Base-by-base conservation (phyloP, 768 basidiomycete genomes). In the Fibroporia radiculosa region DNA sequence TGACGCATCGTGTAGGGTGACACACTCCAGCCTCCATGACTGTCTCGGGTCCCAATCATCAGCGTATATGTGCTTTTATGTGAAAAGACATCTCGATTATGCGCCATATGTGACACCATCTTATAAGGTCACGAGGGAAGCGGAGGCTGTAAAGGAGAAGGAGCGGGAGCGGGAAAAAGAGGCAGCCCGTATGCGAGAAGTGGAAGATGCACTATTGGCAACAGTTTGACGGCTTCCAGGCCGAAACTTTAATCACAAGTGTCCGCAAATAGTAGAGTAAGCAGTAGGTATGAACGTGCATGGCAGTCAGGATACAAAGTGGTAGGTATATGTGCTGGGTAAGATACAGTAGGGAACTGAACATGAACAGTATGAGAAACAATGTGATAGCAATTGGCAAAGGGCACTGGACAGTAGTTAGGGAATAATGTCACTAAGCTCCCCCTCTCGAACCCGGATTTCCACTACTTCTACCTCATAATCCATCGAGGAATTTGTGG, bases 31-130 rank as follows among this genome's bases (percentile, higher is more conserved):
- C 20, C 70, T 93, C 18, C 70, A 74, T 6, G 73, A 74, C 1
- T 85, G 84, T 44, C 70, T 93, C 32, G 67, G 62, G 20, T 89
- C 89, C 18, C 73, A 78, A 39, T 89, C 90, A 16, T 73, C 78
- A 39, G 84, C 89, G 4, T 95, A 95, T 62, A 93, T 95, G 92
- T 89, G 90, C 50, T 93, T 93, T 67, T 96, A 95, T 59, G 88
- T 91, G 49, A 93, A 93, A 62, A 79, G 87, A 10, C 78, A 88
- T 49, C 69, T 93, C 36, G 87, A 93, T 50, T 93, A 93, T 65
- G 84, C 81, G 60, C 80, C 83, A 0, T 62, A 78, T 57, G 71
- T 69, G 56, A 78, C 71, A 22, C 85, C 86, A 4, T 78, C 79
- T 0, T 88, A 89, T 55, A 72, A 81, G 2, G 64, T 75, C 27